A percentile compares a stretch with the other conserved stretches of the same genome.
These are phyloP conservation scores for Spizellomyces sp. DNA, from an alignment of 192 early-diverging fungal species.

Conservation along the genomic window DNA sequence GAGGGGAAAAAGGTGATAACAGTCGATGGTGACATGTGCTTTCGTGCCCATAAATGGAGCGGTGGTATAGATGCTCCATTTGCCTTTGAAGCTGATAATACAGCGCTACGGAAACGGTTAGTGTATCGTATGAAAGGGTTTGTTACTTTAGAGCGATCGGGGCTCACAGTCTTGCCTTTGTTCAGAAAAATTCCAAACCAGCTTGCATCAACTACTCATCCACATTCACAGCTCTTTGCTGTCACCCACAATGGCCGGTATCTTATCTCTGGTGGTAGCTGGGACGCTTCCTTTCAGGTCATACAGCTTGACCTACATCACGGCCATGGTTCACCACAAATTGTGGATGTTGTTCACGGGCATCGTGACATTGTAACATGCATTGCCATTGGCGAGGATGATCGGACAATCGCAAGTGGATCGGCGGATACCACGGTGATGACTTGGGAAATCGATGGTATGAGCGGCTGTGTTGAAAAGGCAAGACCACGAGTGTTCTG, in stretches of 20 bases:
- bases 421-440: slow-evolving; percentile 51
- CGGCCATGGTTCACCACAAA: slow-evolving; percentile 16
- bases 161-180: not conserved
- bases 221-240: slow-evolving; percentile 31
- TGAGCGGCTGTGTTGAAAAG: slow-evolving; percentile 10
- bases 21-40: slow-evolving; percentile 21
- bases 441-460: slow-evolving; percentile 36
- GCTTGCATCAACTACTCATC: slow-evolving; percentile 26
- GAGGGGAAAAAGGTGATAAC: slow-evolving; percentile 28
- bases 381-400: slow-evolving; percentile 42
- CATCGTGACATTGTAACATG: slow-evolving; percentile 50
- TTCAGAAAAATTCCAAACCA: slow-evolving; percentile 31
- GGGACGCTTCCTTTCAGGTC: slow-evolving; percentile 46
- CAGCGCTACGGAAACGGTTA: slow-evolving; percentile 26
- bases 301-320: slow-evolving; percentile 1
- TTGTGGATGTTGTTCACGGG: slow-evolving; percentile 42
- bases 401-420: slow-evolving; percentile 37
- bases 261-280: slow-evolving; percentile 43
- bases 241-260: slow-evolving; percentile 31
- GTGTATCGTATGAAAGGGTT: not conserved
- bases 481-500: slow-evolving; percentile 37
- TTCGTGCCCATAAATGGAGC: slow-evolving; percentile 35
- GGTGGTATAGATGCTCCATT: slow-evolving; percentile 19
- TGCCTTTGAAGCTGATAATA: slow-evolving; percentile 29
- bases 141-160: not conserved